Conservation (phyloP, 768 basidiomycete genomes). For the Xanthoconium purpureum region DNA sequence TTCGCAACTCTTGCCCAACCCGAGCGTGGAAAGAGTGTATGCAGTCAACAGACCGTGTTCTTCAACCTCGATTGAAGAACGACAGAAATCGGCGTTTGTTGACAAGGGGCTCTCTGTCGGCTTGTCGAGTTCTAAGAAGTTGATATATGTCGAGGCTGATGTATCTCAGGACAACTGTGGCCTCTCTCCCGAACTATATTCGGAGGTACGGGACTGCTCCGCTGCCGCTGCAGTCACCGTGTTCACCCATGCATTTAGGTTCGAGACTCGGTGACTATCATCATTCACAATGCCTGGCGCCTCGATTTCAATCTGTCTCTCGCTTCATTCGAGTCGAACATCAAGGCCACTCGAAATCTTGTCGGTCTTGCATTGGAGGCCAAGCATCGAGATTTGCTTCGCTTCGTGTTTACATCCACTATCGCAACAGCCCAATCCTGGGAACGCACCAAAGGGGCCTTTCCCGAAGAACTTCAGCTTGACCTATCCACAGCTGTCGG, state of each 20-base stretch:
- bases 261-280: slow-evolving; percentile 23
- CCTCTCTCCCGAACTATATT: slow-evolving; percentile 22
- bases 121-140: slow-evolving; percentile 29
- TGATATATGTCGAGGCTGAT: slow-evolving; percentile 40
- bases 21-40: slow-evolving; percentile 28
- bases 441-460: neutral
- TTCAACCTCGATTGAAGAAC: slow-evolving; percentile 7
- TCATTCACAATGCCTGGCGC: slow-evolving; percentile 24
- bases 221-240: too few species aligned
- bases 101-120: slow-evolving; percentile 33
- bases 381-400: neutral
- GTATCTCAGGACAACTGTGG: slow-evolving; percentile 30
- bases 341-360: neutral
- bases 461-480: neutral
- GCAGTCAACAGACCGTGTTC: neutral
- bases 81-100: slow-evolving; percentile 33
- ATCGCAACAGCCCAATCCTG: neutral
- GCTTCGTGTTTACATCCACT: neutral
- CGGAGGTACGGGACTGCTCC: slow-evolving; percentile 24
- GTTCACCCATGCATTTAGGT: slow-evolving; percentile 5
- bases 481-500: neutral
- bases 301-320: slow-evolving; percentile 35
- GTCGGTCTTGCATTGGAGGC: neutral
- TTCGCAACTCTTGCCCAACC: slow-evolving; percentile 24
- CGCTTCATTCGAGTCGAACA: slow-evolving; percentile 19